phyloP scores from a whole-genome alignment of 768 basidiomycete genomes.

The Naganishia friedmannii region DNA sequence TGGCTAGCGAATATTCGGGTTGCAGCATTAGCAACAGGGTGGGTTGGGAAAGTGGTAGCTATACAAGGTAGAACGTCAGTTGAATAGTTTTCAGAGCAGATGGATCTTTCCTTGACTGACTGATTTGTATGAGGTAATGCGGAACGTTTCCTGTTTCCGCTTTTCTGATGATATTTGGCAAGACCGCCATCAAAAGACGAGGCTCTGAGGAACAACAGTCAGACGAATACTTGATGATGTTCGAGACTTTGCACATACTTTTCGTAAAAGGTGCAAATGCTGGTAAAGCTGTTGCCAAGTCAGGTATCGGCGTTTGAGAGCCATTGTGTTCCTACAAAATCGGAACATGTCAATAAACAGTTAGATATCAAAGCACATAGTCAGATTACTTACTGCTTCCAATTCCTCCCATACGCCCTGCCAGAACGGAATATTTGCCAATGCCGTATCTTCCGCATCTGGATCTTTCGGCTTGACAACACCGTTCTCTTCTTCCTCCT shows the following conservation, averaged over 20 bases:
- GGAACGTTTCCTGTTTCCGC: background rate
- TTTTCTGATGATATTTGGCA: background rate
- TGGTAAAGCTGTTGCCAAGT: slow-evolving; percentile 4
- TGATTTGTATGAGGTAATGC: background rate
- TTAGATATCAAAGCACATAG: background rate
- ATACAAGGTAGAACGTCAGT: background rate
- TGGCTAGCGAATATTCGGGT: background rate
- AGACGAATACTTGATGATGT: background rate
- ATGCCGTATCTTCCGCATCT: background rate
- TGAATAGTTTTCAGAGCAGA: background rate
- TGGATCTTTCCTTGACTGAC: background rate
- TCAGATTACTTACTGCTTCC: background rate
- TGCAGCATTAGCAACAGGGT: background rate
- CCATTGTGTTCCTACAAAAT: background rate
- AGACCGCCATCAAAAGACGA: slow-evolving; percentile 2
- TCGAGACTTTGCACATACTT: background rate
- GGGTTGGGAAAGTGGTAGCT: slow-evolving; percentile 2
- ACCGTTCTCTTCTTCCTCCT: background rate
- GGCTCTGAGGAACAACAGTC: background rate
- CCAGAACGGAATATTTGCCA: background rate
- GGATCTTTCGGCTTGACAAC: background rate
- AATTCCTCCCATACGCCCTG: slow-evolving; percentile 13
- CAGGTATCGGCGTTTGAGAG: background rate
- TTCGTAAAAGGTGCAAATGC: background rate
- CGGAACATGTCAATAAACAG: background rate